Percentiles rank a stretch among this genome's conserved stretches.
Evolutionary conservation across 257 asterid species (phyloP).

Genomic region (Cynanchum wilfordii): DNA sequence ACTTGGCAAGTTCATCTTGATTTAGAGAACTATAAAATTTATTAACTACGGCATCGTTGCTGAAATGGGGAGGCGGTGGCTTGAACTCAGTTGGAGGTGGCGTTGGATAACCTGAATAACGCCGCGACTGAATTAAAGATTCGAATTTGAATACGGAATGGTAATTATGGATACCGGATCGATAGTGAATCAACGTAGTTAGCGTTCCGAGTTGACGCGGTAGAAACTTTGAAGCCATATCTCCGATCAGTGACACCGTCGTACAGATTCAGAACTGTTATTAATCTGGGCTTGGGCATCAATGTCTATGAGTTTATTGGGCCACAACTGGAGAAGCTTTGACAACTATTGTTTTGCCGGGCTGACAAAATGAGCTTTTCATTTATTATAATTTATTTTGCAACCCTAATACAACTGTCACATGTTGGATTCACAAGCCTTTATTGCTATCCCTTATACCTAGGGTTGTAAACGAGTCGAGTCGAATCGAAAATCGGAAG

Average conservation of each 20-base stretch:
- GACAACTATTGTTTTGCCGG: no score
- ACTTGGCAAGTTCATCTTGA: conserved; percentile 61
- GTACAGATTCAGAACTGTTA: not conserved
- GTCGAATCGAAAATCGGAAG: no score
- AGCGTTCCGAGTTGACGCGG: conserved; percentile 36
- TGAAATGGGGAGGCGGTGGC: conserved; percentile 8
- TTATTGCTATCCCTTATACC: no score
- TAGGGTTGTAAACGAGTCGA: no score
- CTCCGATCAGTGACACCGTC: not conserved
- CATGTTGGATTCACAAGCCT: no score
- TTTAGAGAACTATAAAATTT: conserved; percentile 50
- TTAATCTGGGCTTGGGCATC: not conserved
- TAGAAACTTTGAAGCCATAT: conserved; percentile 47
- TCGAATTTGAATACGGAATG: conserved; percentile 3
- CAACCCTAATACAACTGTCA: no score
- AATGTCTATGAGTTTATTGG: not conserved
- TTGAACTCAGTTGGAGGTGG: conserved; percentile 28
- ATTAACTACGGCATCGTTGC: not conserved
- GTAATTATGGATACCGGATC: conserved; percentile 4
- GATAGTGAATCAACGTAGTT: conserved; percentile 20
- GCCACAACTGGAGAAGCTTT: no score
- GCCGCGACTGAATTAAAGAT: conserved; percentile 24
- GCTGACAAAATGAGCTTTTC: no score
- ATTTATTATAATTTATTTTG: no score
- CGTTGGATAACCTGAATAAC: conserved; percentile 38